These are phyloP conservation scores for Rubroboletus pulcherrimus DNA, from an alignment of 768 basidiomycete genomes.

Conservation along the genomic window DNA sequence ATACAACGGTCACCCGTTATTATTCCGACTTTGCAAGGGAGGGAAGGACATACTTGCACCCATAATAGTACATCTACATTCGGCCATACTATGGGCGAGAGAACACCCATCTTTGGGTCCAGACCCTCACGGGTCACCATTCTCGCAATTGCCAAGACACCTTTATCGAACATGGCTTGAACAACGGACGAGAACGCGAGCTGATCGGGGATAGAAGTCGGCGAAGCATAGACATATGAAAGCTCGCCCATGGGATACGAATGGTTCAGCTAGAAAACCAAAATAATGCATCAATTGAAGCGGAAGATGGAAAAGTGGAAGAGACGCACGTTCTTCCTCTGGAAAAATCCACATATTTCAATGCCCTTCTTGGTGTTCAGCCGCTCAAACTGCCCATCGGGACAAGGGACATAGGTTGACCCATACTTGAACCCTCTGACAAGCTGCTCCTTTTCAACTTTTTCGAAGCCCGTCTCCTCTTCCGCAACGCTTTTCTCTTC, in stretches of 20 bases:
- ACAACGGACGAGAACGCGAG: conserved; percentile 85
- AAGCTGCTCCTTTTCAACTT: conserved; percentile 76
- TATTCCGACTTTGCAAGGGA: not conserved
- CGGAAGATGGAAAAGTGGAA: not conserved
- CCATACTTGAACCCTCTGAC: conserved; percentile 87
- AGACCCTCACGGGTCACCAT: conserved; percentile 71
- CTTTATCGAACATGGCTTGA: conserved; percentile 68
- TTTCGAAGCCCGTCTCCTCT: conserved; percentile 40
- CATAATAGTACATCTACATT: conserved; percentile 79
- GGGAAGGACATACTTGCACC: conserved; percentile 58
- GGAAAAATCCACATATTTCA: conserved; percentile 85
- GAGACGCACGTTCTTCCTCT: conserved; percentile 51
- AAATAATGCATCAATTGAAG: not conserved
- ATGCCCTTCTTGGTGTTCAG: conserved; percentile 80
- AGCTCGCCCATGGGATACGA: conserved; percentile 83
- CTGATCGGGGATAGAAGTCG: conserved; percentile 61
- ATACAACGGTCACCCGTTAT: not conserved
- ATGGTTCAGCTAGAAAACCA: conserved; percentile 62
- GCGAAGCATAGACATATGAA: conserved; percentile 80
- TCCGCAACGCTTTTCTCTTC: conserved; percentile 34
- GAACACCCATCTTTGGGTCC: conserved; percentile 85
- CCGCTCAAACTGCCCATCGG: conserved; percentile 76
- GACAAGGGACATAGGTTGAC: conserved; percentile 80
- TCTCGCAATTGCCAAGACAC: conserved; percentile 73
- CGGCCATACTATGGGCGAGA: conserved; percentile 58